A percentile compares a stretch with the other conserved stretches of the same genome.
These are phyloP conservation scores for Boletus sp. DNA, from an alignment of 768 basidiomycete species.

Conservation along the genomic window DNA sequence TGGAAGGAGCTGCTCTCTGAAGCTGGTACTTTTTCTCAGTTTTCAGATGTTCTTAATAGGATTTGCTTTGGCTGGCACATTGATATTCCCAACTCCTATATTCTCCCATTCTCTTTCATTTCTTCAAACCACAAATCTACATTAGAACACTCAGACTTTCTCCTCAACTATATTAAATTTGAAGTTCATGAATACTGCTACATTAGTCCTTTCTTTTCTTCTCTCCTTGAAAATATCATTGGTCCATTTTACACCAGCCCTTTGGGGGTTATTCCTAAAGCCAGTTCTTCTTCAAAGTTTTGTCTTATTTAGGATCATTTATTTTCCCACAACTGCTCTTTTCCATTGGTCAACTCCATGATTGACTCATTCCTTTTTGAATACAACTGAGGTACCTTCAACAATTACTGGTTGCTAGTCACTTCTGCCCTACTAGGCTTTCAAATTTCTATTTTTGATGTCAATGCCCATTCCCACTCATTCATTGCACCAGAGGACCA, in stretches of 20 bases:
- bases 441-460: background rate
- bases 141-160: constrained; percentile 14
- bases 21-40: too few species aligned
- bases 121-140: background rate
- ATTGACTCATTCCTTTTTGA: background rate
- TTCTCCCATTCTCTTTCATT: background rate
- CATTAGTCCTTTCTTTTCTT: constrained; percentile 6
- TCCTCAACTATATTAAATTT: constrained; percentile 32
- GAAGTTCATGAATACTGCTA: constrained; percentile 35
- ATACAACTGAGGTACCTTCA: background rate
- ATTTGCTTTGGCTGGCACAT: background rate
- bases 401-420: background rate
- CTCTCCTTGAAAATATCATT: constrained; percentile 30
- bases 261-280: constrained; percentile 39
- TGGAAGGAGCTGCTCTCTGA: constrained; percentile 10
- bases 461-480: background rate
- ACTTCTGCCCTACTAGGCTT: background rate
- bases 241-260: constrained; percentile 43
- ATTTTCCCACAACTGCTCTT: constrained; percentile 11
- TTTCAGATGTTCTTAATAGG: too few species aligned
- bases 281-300: constrained; percentile 16
- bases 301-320: constrained; percentile 33
- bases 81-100: background rate
- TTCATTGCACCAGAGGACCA: background rate
- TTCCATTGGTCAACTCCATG: background rate